Percentiles rank a stretch among this genome's conserved stretches.
Conservation (phyloP, 164 flowering plant genomes). For the Chimonanthus salicifolius region DNA sequence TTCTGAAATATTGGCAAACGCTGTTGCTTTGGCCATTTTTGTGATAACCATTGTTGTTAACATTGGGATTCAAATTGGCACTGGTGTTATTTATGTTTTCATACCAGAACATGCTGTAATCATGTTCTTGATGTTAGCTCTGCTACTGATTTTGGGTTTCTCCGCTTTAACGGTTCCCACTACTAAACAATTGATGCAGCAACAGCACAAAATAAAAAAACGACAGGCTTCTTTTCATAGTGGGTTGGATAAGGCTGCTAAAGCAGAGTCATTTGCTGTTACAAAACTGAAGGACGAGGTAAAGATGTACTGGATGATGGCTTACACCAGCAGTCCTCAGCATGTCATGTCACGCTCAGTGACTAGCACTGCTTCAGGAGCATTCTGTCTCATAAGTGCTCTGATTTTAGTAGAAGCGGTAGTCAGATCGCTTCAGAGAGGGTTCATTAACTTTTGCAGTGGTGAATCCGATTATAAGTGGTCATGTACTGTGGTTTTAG, state of each 20-base stretch:
- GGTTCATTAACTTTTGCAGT: constrained; percentile 31
- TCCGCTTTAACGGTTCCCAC: constrained; percentile 8
- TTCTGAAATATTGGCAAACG: constrained; percentile 1
- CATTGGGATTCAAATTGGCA: constrained; percentile 8
- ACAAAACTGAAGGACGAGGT: constrained; percentile 32
- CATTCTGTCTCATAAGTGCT: constrained; percentile 40
- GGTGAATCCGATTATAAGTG: constrained; percentile 62
- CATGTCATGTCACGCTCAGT: constrained; percentile 57
- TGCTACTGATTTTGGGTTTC: constrained; percentile 4
- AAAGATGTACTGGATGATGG: constrained; percentile 59
- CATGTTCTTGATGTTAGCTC: constrained; percentile 4
- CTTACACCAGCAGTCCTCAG: constrained; percentile 56
- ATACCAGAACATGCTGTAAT: constrained; percentile 5
- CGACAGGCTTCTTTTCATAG: neutral
- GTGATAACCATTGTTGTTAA: constrained; percentile 6
- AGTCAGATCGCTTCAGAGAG: constrained; percentile 28
- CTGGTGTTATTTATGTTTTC: constrained; percentile 9
- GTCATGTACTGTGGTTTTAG: constrained; percentile 21
- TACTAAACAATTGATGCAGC: constrained; percentile 1
- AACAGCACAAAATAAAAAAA: neutral
- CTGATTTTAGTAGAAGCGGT: constrained; percentile 38
- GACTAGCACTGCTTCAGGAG: constrained; percentile 52
- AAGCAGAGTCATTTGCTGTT: constrained; percentile 1
- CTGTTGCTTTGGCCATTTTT: constrained; percentile 4
- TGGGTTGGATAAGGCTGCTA: neutral